Conservation (phyloP, 2,329 filamentous ascomycete genomes). For the Diaporthe helianthi region DNA sequence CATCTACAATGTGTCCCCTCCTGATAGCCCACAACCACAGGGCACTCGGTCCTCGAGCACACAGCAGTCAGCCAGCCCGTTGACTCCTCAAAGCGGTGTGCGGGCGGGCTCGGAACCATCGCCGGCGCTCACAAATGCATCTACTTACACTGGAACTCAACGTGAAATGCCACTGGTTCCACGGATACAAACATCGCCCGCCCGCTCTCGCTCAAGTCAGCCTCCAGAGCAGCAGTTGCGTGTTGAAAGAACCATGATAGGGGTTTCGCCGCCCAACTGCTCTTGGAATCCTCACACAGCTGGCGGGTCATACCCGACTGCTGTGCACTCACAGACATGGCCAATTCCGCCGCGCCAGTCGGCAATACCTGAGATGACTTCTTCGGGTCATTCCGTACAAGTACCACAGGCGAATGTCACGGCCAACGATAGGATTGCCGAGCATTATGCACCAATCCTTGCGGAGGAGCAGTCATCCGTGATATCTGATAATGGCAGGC, state of each 20-base stretch:
- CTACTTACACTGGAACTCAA: conserved; percentile 34
- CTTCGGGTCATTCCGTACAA: conserved; percentile 49
- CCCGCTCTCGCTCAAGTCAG: conserved; percentile 31
- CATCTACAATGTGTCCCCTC: conserved; percentile 57
- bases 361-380: conserved; percentile 34
- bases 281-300: conserved; percentile 36
- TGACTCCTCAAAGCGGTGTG: background rate
- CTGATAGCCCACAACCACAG: conserved; percentile 47
- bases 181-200: conserved; percentile 35
- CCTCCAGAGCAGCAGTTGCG: conserved; percentile 36
- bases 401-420: conserved; percentile 46
- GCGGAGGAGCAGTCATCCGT: conserved; percentile 49
- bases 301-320: conserved; percentile 40
- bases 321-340: conserved; percentile 52
- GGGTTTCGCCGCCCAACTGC: conserved; percentile 24
- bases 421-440: conserved; percentile 44
- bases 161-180: conserved; percentile 35
- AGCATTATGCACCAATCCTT: conserved; percentile 48
- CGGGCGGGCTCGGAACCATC: conserved; percentile 25
- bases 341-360: conserved; percentile 46
- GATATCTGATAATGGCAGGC: conserved; percentile 48
- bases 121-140: conserved; percentile 25
- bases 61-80: conserved; percentile 32
- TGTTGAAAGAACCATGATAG: conserved; percentile 17
- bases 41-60: conserved; percentile 31